These are phyloP conservation scores for Byssochlamys sp. DNA, from an alignment of 2,329 filamentous ascomycete genomes.

Conservation along the genomic window DNA sequence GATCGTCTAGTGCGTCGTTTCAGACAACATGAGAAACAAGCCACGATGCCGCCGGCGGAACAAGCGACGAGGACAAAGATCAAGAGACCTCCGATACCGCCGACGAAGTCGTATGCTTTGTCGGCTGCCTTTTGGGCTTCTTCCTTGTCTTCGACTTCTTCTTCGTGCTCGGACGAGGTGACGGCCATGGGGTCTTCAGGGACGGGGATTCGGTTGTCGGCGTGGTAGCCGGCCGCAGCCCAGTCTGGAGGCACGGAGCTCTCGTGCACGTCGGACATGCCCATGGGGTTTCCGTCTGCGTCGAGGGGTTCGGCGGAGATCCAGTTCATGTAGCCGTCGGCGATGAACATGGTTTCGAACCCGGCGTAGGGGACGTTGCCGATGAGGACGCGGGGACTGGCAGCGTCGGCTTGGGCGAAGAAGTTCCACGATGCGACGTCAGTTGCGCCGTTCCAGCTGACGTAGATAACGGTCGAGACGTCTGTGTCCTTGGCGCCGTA, in stretches of 20 bases:
- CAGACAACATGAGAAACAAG: constrained; percentile 13
- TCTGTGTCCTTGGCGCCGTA: constrained; percentile 17
- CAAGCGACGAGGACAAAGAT: constrained; percentile 19
- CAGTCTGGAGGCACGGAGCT: constrained; percentile 19
- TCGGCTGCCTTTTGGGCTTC: constrained; percentile 1
- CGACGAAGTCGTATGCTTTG: constrained; percentile 23
- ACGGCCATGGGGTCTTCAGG: constrained; percentile 18
- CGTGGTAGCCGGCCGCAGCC: constrained; percentile 21
- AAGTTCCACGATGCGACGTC: constrained; percentile 26
- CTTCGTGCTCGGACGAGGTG: constrained; percentile 8
- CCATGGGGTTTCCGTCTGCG: neutral
- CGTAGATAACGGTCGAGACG: constrained; percentile 21
- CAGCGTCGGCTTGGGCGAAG: constrained; percentile 18
- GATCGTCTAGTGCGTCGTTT: constrained; percentile 14
- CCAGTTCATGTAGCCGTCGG: constrained; percentile 21
- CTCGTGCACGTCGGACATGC: constrained; percentile 15
- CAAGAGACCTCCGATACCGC: constrained; percentile 19
- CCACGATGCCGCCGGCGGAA: constrained; percentile 15
- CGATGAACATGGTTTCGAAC: constrained; percentile 25
- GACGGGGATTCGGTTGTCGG: constrained; percentile 10
- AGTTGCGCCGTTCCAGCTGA: constrained; percentile 27
- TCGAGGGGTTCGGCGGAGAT: constrained; percentile 14
- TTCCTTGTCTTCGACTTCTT: constrained; percentile 14
- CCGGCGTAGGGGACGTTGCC: constrained; percentile 19
- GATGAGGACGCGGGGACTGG: constrained; percentile 12